Evolutionary conservation across 441 rosid genomes (phyloP), one percentile per base, ranked within the genome.

Genomic region (Adansonia grandidieri): DNA sequence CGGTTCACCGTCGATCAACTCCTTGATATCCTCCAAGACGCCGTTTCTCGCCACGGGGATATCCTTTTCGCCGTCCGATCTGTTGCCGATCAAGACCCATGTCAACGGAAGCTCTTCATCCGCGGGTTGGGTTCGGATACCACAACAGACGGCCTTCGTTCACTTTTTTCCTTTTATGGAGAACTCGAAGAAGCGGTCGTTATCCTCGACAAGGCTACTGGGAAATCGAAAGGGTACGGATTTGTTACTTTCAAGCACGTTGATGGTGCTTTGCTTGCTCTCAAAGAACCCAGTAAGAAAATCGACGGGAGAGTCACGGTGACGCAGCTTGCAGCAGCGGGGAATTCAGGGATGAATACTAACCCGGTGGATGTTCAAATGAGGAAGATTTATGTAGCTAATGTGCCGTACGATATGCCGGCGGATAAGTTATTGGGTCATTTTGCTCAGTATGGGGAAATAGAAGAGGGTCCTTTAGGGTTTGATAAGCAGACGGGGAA

Each of bases 121-220:
- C 93, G 98, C n/a, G 98, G 99, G 2, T 95, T 95, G 32, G 95
- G 97, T 24, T 87, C 92, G 85, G 97, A 95, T 40, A 93, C 97
- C 5, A 92, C 97, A 14, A 84, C 97, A 40, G 98, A 93, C n/a
- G 85, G 87, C 44, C 89, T 93, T 47, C 89, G 91, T 6, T 45
- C 84, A 45, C 84, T 90, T 24, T 95, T 95, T 83, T 88, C 94
- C 11, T 76, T 82, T 11, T 95, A 80, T 54, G 98, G 99, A 0
- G 96, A 92, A 57, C 87, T 95, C 6, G 98, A 95, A 48, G 98
- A 95, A 67, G 98, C 98, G 4, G 85, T 91, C 2, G 98, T 90
- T 50, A 90, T 93, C 69, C 85, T 89, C 13, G 99, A 95, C 13
- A 95, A 37, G 40, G 40, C 40, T 37, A 37, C 40, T 37, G 40